Evolutionary conservation across 805 yeast genomes (phyloP), one percentile per base, ranked within the genome.

Genomic region (Cyberlindnera lachancei): DNA sequence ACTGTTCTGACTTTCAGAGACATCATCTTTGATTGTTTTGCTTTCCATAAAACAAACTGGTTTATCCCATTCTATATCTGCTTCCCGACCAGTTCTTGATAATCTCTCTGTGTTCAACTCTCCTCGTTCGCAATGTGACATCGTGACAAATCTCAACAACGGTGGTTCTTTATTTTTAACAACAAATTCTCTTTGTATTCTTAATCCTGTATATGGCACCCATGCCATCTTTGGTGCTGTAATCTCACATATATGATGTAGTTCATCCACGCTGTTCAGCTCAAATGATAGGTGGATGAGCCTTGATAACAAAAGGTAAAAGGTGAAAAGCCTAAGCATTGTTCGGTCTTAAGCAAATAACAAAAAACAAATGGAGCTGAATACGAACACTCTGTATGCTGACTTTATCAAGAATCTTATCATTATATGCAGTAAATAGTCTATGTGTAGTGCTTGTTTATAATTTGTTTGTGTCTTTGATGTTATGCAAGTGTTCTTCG

Each of bases 61-160:
- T 7, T 35, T 48, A 3, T 56, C 55, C 82, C 82, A 76, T 23
- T 63, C 59, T 12, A 72, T 50, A 37, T 68, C 71, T 3, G 59
- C 54, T 5, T 53, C 51, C 2, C 61, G 53, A 3, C 51, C 52
- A 2, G 61, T 48, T 19, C 57, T 48, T 4, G 56, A 38, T 8
- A 52, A 52, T 17, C 66, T 56, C 31, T 63, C 69, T 55, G 62
- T 67, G 34, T 64, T 64, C 5, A 63, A 55, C 21, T 52, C 48
- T 0, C 87, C 85, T 5, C 58, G 50, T 13, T 62, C 49, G 48
- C 87, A 79, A 42, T 67, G 75, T 0, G 68, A 57, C 13, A 78
- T 40, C 4, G 67, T 52, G 13, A 75, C 49, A 38, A 62, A 64
- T 35, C 66, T 73, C 34, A 60, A 47, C 35, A 63, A 41, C 7